Conservation (phyloP, 331 rosid genomes). For the Pyracantha coccinea region DNA sequence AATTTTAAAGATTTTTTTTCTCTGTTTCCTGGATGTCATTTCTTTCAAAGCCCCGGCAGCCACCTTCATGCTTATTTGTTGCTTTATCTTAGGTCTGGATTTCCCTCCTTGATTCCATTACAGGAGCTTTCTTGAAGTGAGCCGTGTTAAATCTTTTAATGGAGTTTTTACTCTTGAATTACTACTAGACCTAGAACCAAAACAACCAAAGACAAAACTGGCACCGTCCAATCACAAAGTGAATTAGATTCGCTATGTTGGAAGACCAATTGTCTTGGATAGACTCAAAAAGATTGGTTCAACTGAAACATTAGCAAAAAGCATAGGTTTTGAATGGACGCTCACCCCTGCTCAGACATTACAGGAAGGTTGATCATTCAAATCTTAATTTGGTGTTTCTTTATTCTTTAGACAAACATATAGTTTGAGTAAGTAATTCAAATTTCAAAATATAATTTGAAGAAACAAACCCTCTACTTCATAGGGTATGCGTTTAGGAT, state of each 20-base stretch:
- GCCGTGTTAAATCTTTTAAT: neutral
- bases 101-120: neutral
- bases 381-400: neutral
- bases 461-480: neutral
- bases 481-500: too few species aligned
- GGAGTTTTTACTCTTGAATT: neutral
- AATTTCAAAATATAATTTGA: neutral
- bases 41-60: neutral
- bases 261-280: neutral
- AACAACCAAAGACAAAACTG: neutral
- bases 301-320: neutral
- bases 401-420: neutral
- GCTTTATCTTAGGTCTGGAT: neutral
- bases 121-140: neutral
- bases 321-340: neutral
- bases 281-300: neutral
- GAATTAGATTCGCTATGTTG: neutral
- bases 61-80: neutral
- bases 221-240: neutral
- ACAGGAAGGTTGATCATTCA: neutral
- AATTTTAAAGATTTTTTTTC: neutral
- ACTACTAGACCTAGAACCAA: neutral
- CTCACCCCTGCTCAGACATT: neutral
- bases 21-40: neutral
- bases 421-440: neutral